Percentiles rank a stretch among this genome's conserved stretches.
phyloP scores from a whole-genome alignment of 805 yeast species.

The Jamesozyma spencerorum region DNA sequence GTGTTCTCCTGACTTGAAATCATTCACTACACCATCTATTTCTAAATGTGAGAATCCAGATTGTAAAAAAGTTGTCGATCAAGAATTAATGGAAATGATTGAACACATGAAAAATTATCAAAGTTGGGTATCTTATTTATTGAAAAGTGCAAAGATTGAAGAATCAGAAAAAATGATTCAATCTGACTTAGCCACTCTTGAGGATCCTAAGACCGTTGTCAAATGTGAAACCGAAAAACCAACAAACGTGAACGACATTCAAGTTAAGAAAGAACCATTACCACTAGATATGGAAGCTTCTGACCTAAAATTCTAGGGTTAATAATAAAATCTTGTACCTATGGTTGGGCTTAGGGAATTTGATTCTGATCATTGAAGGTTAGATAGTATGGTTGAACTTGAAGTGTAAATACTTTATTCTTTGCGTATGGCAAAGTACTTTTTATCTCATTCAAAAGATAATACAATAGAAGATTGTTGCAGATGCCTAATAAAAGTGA shows the following conservation, averaged over 20 bases:
- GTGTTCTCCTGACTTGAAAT: not conserved
- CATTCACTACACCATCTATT: not conserved
- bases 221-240: too few species aligned
- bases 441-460: too few species aligned
- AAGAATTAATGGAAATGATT: conserved; percentile 4
- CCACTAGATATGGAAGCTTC: not conserved
- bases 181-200: too few species aligned
- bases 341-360: too few species aligned
- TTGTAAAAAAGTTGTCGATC: not conserved
- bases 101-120: conserved; percentile 9
- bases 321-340: too few species aligned
- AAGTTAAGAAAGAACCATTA: not conserved
- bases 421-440: too few species aligned
- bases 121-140: conserved; percentile 10
- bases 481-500: too few species aligned
- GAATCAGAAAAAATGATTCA: not conserved
- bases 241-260: not conserved
- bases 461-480: too few species aligned
- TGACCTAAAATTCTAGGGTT: not conserved
- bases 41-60: conserved; percentile 2
- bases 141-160: conserved; percentile 1
- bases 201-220: too few species aligned
- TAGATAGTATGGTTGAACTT: too few species aligned
- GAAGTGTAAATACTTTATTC: too few species aligned
- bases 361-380: too few species aligned